These are phyloP conservation scores for Colletotrichum incanum DNA, from an alignment of 2,329 filamentous ascomycete genomes.

Conservation along the genomic window DNA sequence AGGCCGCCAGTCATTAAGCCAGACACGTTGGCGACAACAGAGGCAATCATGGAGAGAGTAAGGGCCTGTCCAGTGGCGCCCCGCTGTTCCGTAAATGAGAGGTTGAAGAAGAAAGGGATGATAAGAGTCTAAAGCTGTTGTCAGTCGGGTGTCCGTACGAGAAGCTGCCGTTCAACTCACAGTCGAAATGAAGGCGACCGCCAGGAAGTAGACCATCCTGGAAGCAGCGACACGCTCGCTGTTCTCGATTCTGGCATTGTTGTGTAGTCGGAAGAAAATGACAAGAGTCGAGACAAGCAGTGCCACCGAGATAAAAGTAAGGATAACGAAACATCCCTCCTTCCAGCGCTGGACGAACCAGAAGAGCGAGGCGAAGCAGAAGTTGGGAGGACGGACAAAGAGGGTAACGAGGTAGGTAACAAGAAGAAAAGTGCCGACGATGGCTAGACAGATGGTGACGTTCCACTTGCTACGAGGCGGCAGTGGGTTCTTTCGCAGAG, in stretches of 20 bases:
- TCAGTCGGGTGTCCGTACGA: constrained; percentile 47
- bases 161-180: constrained; percentile 58
- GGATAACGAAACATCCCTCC: constrained; percentile 68
- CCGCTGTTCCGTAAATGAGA: constrained; percentile 62
- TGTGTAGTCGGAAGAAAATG: constrained; percentile 72
- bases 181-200: constrained; percentile 69
- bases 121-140: constrained; percentile 64
- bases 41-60: constrained; percentile 73
- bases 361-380: constrained; percentile 78
- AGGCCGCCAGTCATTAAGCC: constrained; percentile 77
- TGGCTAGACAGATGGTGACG: constrained; percentile 69
- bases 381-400: constrained; percentile 68
- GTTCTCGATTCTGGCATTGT: constrained; percentile 68
- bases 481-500: constrained; percentile 70
- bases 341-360: constrained; percentile 77
- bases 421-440: constrained; percentile 67
- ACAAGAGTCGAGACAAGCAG: constrained; percentile 66
- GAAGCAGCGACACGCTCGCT: constrained; percentile 76
- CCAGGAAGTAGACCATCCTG: constrained; percentile 79
- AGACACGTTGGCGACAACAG: constrained; percentile 76
- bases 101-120: constrained; percentile 75
- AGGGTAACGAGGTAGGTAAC: constrained; percentile 73
- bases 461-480: constrained; percentile 73
- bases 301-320: constrained; percentile 65
- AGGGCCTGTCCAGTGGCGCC: constrained; percentile 58